Conservation (phyloP, 139 green algal genomes). For the Chlamydomonas asymmetrica region DNA sequence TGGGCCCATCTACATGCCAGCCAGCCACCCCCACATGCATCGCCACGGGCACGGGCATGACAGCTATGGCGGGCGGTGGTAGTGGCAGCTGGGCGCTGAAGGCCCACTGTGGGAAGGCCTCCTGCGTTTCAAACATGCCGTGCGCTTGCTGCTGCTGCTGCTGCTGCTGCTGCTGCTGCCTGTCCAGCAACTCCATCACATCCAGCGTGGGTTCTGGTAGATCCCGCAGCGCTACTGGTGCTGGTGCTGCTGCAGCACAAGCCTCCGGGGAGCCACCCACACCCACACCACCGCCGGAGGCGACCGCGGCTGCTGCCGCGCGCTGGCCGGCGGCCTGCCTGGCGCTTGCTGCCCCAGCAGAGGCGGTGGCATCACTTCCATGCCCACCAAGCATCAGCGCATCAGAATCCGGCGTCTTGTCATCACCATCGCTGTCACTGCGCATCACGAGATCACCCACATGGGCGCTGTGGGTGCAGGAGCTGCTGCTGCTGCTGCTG, state of each 20-base stretch:
- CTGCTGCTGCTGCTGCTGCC: not conserved
- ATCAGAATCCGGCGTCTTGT: not conserved
- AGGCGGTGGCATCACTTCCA: no score
- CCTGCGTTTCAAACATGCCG: not conserved
- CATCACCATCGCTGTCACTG: conserved; percentile 1
- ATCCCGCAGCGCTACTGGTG: conserved; percentile 30
- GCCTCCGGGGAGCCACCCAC: not conserved
- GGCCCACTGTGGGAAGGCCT: not conserved
- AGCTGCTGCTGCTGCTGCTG: not conserved
- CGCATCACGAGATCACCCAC: conserved; percentile 7
- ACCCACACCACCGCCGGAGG: not conserved
- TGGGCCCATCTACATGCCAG: not conserved
- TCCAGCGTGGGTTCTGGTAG: conserved; percentile 23
- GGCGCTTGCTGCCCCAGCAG: no score
- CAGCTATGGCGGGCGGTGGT: no score
- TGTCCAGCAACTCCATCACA: conserved; percentile 19
- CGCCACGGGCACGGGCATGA: no score
- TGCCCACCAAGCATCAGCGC: no score
- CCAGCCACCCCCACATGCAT: not conserved
- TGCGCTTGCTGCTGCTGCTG: not conserved
- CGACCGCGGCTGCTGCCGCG: not conserved
- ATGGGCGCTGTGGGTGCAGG: not conserved
- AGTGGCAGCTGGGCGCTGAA: not conserved
- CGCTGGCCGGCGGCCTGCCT: no score
- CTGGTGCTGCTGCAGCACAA: no score